Conservation (phyloP, 352 stramenopile genomes). For the Pilasporangium apinafurcum region DNA sequence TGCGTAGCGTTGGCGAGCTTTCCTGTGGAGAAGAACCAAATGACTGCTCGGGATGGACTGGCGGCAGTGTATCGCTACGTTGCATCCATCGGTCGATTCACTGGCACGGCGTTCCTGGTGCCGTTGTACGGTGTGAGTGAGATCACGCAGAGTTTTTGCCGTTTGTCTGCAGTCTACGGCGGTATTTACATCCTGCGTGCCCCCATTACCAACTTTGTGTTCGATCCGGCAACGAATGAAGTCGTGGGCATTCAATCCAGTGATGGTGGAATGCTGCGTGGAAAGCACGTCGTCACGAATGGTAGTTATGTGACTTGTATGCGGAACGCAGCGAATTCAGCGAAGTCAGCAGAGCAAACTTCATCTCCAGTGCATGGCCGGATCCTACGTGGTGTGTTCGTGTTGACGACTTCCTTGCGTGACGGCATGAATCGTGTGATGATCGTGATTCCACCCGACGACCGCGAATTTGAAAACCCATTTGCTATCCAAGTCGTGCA, state of each 20-base stretch:
- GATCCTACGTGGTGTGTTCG: constrained; percentile 52
- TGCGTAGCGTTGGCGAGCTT: constrained; percentile 76
- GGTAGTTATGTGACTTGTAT: constrained; percentile 34
- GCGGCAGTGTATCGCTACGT: constrained; percentile 55
- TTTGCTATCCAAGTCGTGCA: constrained; percentile 70
- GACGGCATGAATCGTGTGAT: constrained; percentile 40
- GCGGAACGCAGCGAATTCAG: constrained; percentile 5
- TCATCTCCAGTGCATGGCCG: constrained; percentile 16
- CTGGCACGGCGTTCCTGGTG: constrained; percentile 75
- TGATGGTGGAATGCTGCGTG: constrained; percentile 31
- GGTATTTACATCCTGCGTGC: constrained; percentile 82
- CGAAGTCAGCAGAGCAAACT: neutral
- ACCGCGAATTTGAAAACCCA: constrained; percentile 40
- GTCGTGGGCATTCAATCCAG: constrained; percentile 32
- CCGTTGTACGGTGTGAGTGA: constrained; percentile 84
- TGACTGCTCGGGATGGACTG: constrained; percentile 44
- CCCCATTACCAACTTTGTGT: constrained; percentile 47
- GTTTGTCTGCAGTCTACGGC: constrained; percentile 81
- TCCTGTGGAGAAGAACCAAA: constrained; percentile 31
- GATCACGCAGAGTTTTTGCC: constrained; percentile 86
- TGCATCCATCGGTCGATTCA: constrained; percentile 80
- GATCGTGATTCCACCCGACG: constrained; percentile 60
- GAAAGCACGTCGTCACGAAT: constrained; percentile 55
- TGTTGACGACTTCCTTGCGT: constrained; percentile 36
- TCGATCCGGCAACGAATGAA: constrained; percentile 22